Conservation (phyloP, 208 protist species). For the Tritrichomonas musculus region DNA sequence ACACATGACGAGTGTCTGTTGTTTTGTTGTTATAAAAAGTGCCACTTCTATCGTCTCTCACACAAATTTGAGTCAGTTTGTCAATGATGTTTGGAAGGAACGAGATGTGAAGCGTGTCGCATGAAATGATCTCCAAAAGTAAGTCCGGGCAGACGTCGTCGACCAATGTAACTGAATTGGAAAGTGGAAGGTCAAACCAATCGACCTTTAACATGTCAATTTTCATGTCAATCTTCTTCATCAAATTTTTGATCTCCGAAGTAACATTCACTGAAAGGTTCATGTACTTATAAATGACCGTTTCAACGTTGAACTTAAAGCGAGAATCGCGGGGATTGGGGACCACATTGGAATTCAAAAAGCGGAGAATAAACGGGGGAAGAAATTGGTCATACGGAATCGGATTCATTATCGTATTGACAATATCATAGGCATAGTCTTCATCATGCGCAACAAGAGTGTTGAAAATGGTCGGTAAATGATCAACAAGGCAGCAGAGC, state of each 20-base stretch:
- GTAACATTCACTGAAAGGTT: not conserved
- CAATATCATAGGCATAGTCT: not conserved
- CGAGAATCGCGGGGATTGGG: not conserved
- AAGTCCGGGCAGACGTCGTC: too few species aligned
- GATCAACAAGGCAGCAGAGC: not conserved
- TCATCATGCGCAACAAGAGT: not conserved
- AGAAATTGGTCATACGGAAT: not conserved
- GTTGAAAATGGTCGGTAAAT: not conserved
- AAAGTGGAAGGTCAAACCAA: not conserved
- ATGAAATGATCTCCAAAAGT: too few species aligned
- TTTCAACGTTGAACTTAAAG: not conserved
- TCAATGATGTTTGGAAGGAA: too few species aligned
- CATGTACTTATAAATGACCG: not conserved
- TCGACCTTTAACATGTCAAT: not conserved
- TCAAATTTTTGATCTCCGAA: not conserved
- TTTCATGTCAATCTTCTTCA: not conserved
- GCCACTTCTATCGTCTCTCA: too few species aligned
- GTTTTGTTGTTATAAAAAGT: too few species aligned
- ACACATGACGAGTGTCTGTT: too few species aligned
- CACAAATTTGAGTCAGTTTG: too few species aligned
- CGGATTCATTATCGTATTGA: not conserved
- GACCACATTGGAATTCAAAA: not conserved
- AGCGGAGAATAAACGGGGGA: not conserved
- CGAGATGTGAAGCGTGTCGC: too few species aligned
- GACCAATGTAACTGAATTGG: too few species aligned